phyloP scores from a whole-genome alignment of 495 filamentous ascomycete genomes.

The Podospora sp. region DNA sequence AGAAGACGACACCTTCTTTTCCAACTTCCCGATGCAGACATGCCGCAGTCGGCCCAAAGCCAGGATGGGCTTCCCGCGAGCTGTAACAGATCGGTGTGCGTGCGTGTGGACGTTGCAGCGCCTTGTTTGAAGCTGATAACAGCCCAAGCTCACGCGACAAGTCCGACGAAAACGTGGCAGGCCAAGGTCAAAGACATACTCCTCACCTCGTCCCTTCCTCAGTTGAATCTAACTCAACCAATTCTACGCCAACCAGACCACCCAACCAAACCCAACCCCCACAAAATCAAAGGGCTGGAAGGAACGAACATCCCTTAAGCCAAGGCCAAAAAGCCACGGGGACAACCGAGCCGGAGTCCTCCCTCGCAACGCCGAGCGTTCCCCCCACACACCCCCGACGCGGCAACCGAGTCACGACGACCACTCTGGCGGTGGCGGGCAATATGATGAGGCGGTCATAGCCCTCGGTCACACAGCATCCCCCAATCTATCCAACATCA shows the following conservation, averaged over 20 bases:
- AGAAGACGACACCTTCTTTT: constrained; percentile 1
- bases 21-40: constrained; percentile 20
- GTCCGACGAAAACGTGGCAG: too few species aligned
- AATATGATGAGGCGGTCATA: not conserved
- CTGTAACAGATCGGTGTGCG: not conserved
- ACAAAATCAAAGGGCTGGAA: not conserved
- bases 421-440: not conserved
- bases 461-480: not conserved
- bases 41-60: not conserved
- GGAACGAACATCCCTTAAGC: not conserved
- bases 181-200: too few species aligned
- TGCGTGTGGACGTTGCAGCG: not conserved
- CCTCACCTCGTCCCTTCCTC: too few species aligned
- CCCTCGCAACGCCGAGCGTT: not conserved
- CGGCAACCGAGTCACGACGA: not conserved
- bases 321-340: not conserved
- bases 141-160: not conserved
- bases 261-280: not conserved
- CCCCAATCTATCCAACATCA: not conserved
- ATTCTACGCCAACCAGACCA: too few species aligned
- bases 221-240: too few species aligned
- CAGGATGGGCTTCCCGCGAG: not conserved
- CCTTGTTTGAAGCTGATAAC: not conserved
- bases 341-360: not conserved
- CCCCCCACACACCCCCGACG: not conserved